Percentiles rank a stretch among this genome's conserved stretches.
These are phyloP conservation scores for Endoconidiophora laricicola DNA, from an alignment of 2,329 filamentous ascomycete genomes.

Conservation along the genomic window DNA sequence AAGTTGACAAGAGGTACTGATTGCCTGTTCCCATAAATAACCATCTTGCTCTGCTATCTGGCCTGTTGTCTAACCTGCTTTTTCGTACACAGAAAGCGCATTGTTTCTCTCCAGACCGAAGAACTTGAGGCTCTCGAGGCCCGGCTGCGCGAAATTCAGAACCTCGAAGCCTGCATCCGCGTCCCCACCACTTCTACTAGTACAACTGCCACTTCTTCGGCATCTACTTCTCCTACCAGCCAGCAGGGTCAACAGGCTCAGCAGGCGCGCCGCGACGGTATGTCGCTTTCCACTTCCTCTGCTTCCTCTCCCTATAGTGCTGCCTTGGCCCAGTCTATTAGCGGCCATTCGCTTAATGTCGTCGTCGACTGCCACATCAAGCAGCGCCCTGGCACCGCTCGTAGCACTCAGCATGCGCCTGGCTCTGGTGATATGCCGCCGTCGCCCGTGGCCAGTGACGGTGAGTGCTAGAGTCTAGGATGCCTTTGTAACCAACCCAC, in stretches of 20 bases:
- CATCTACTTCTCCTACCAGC: conserved; percentile 7
- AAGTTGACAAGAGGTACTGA: conserved; percentile 67
- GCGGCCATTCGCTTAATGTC: conserved; percentile 17
- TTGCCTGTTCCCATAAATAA: conserved; percentile 3
- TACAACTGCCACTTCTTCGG: conserved; percentile 7
- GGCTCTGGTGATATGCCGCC: conserved; percentile 41
- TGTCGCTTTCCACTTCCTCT: conserved; percentile 13
- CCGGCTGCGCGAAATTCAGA: conserved; percentile 65
- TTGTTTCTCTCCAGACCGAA: conserved; percentile 53
- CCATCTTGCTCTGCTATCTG: conserved; percentile 1
- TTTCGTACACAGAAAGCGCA: conserved; percentile 49
- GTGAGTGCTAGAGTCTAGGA: conserved; percentile 30
- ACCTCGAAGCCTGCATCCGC: conserved; percentile 65
- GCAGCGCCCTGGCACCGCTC: conserved; percentile 34
- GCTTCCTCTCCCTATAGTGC: conserved; percentile 12
- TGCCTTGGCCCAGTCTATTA: conserved; percentile 16
- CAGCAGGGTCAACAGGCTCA: conserved; percentile 14
- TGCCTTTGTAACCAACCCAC: no score
- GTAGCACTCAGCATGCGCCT: conserved; percentile 33
- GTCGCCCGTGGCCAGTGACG: conserved; percentile 44
- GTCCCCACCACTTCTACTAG: conserved; percentile 14
- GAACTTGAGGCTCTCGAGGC: conserved; percentile 79
- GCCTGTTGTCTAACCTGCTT: conserved; percentile 1
- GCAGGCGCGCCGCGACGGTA: conserved; percentile 13
- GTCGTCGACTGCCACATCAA: conserved; percentile 20